Conservation (phyloP, 805 yeast species). For the Ogataea minuta region DNA sequence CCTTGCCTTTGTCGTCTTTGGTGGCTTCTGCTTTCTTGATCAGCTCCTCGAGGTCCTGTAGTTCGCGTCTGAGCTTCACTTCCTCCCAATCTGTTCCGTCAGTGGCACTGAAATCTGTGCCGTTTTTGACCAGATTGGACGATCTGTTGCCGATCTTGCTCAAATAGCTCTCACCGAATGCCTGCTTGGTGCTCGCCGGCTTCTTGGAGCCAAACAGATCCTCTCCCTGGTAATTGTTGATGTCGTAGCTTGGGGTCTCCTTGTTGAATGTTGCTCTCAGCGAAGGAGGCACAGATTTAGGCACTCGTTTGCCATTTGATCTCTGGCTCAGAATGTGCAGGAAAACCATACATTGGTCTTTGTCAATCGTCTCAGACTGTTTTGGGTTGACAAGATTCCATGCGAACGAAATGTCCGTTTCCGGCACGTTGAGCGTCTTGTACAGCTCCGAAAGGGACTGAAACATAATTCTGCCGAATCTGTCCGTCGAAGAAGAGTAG, state of each 20-base stretch:
- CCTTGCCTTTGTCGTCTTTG: constrained; percentile 35
- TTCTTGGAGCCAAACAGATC: constrained; percentile 7
- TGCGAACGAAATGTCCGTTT: constrained; percentile 80
- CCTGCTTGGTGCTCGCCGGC: constrained; percentile 27
- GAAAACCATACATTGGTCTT: constrained; percentile 86
- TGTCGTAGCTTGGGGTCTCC: constrained; percentile 71
- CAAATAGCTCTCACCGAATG: constrained; percentile 56
- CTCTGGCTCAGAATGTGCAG: constrained; percentile 90
- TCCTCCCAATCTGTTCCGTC: constrained; percentile 93
- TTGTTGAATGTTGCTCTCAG: constrained; percentile 88
- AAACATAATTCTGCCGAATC: constrained; percentile 76
- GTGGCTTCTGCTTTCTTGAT: constrained; percentile 55
- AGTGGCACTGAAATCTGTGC: constrained; percentile 70
- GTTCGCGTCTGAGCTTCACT: constrained; percentile 74
- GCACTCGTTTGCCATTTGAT: constrained; percentile 73
- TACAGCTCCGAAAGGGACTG: constrained; percentile 70
- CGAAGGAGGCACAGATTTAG: constrained; percentile 92
- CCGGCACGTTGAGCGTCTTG: constrained; percentile 69
- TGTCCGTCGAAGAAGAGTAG: constrained; percentile 70
- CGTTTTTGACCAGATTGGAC: constrained; percentile 34
- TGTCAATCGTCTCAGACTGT: constrained; percentile 81
- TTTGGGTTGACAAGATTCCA: constrained; percentile 96
- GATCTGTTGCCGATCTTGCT: constrained; percentile 52
- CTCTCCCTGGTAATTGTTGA: constrained; percentile 28
- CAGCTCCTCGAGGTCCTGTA: constrained; percentile 69